These are phyloP conservation scores for Cicer pinnatifidum DNA, from an alignment of 306 rosid species.

Conservation along the genomic window DNA sequence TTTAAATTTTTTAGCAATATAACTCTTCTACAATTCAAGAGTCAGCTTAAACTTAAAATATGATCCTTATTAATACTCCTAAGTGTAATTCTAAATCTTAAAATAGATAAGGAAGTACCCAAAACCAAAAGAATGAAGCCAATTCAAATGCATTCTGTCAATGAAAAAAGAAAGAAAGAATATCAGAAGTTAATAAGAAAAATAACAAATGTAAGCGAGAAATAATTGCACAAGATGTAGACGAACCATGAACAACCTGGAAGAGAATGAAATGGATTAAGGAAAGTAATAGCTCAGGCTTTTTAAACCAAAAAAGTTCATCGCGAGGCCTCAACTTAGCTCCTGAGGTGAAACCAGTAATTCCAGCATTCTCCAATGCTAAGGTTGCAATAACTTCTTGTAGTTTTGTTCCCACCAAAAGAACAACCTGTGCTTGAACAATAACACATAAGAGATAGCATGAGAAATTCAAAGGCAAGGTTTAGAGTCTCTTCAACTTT, in stretches of 20 bases:
- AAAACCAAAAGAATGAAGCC: constrained; percentile 98
- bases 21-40: background rate
- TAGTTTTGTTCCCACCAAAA: constrained; percentile 89
- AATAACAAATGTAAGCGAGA: constrained; percentile 20
- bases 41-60: constrained; percentile 24
- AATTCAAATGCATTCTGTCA: constrained; percentile 95
- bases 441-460: constrained; percentile 41
- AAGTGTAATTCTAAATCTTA: constrained; percentile 30
- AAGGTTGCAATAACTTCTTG: constrained; percentile 93
- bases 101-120: constrained; percentile 70
- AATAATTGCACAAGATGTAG: constrained; percentile 38
- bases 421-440: constrained; percentile 71
- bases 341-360: constrained; percentile 59
- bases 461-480: constrained; percentile 31
- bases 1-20: constrained; percentile 10
- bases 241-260: constrained; percentile 64
- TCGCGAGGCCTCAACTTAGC: constrained; percentile 90
- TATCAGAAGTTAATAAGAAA: constrained; percentile 30
- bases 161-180: constrained; percentile 17
- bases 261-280: constrained; percentile 95
- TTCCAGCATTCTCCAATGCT: constrained; percentile 84
- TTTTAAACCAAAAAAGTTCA: constrained; percentile 97
- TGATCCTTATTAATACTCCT: constrained; percentile 6
- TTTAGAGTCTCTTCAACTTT: constrained; percentile 3
- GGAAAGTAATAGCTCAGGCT: constrained; percentile 84